Base-by-base conservation (phyloP, 371 early-diverging fungal species). In the Mucor piriformis region DNA sequence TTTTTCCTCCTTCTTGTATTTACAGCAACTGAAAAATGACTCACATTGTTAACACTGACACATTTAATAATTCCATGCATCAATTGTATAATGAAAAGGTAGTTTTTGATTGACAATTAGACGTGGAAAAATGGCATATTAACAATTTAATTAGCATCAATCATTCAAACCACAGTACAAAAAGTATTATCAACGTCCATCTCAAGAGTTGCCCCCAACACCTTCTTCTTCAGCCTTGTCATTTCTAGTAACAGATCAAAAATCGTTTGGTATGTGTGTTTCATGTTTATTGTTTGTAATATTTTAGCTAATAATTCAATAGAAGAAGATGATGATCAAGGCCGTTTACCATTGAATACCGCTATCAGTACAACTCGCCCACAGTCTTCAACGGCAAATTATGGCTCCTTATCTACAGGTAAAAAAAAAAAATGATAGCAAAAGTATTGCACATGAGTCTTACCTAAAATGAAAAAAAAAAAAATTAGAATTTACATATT, bases 201-300 rank as follows among this genome's bases (percentile, higher is more conserved):
- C 40, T 6, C 6, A 24, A 60, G 57, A 66, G 33, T 27, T 66
- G 15, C 57, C 58, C 15, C 57, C 61, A 16, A 60, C 61, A 16
- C 53, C 61, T 48, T 61, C 57, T 3, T 58, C 64, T 4, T 57
- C 59, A 18, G 21, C 53, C 7, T 47, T 54, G 7, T 56, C 61
- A 13, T 40, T 61, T 11, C 24, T 42, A 21, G 47, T 60, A 20
- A 47, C 38, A 29, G 55, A 50, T 44, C 37, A 55, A 38, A 56
- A 25, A 42, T 53, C 27, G 2, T 25, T 38, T 27, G 25, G 23
- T 53, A 53, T 24, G 40, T 21, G 10, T 15, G 1, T 51, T 13
- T 18, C 24, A 10, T 23, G 18, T 35, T 37, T 8, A 15, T 10
- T 2, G 21, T 51, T 2, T 49, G 16, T 15, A 47, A 25, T 49